Conservation (phyloP, 139 green algal genomes). For the Medakamo hakoo region DNA sequence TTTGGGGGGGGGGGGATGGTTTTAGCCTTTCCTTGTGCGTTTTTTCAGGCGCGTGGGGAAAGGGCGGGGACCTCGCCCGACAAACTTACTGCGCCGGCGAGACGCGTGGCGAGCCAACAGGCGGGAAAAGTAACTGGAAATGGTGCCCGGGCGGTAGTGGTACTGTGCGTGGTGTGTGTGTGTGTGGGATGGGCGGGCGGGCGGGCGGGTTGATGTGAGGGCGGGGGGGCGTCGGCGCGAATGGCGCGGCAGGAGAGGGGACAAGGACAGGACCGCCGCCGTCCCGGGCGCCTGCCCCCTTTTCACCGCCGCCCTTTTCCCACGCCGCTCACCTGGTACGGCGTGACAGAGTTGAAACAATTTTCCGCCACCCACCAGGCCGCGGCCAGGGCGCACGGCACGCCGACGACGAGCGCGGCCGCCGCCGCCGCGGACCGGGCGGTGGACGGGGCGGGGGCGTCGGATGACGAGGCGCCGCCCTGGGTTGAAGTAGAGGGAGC, state of each 20-base stretch:
- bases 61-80: neutral
- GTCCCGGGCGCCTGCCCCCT: too few relatives aligned
- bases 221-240: too few relatives aligned
- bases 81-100: slow-evolving; percentile 37
- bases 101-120: slow-evolving; percentile 60
- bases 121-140: slow-evolving; percentile 59
- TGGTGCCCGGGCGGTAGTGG: slow-evolving; percentile 75
- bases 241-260: too few relatives aligned
- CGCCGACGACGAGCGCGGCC: slow-evolving; percentile 1
- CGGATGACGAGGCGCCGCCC: too few relatives aligned
- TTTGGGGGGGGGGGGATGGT: neutral
- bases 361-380: slow-evolving; percentile 19
- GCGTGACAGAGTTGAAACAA: slow-evolving; percentile 12
- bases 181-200: neutral
- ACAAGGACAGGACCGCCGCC: too few relatives aligned
- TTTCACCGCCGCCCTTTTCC: too few relatives aligned
- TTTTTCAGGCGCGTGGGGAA: neutral
- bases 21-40: too few relatives aligned
- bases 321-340: slow-evolving; percentile 7
- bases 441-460: too few relatives aligned
- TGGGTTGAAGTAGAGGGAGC: too few relatives aligned
- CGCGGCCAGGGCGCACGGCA: slow-evolving; percentile 8
- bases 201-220: too few relatives aligned
- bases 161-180: slow-evolving; percentile 38
- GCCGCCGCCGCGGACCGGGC: too few relatives aligned